phyloP scores from a whole-genome alignment of 73 alveolate genomes.

The Paramecium tetraurelia region DNA sequence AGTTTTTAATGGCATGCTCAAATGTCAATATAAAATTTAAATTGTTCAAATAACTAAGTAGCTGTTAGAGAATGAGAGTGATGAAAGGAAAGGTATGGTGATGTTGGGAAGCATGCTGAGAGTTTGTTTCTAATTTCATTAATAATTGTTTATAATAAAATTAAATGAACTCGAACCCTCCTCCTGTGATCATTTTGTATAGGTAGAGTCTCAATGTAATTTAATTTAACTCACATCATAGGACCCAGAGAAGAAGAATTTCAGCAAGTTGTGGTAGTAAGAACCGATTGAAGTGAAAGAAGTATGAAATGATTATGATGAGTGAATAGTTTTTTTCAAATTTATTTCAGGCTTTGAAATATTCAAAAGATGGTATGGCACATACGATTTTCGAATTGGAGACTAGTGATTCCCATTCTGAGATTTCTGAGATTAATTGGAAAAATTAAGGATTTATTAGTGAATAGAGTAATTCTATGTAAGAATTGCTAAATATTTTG shows the following conservation, averaged over 20 bases:
- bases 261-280: not conserved
- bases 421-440: not conserved
- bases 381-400: not conserved
- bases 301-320: not conserved
- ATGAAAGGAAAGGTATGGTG: not conserved
- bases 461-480: not conserved
- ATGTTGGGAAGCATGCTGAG: not conserved
- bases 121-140: not conserved
- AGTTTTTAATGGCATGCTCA: too few relatives aligned
- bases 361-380: not conserved
- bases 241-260: not conserved
- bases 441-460: not conserved
- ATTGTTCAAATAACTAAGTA: not conserved
- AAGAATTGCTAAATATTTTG: not conserved
- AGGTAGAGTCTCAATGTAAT: not conserved
- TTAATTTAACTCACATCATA: not conserved
- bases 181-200: constrained; percentile 6
- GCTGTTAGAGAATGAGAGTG: too few relatives aligned
- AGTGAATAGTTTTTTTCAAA: constrained; percentile 8
- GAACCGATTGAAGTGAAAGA: constrained; percentile 37
- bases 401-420: not conserved
- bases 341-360: not conserved
- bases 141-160: not conserved
- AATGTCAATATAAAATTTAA: not conserved
- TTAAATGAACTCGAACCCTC: constrained; percentile 11